These are phyloP conservation scores for Cytospora paraplurivora DNA, from an alignment of 2,329 filamentous ascomycete species.

Conservation along the genomic window DNA sequence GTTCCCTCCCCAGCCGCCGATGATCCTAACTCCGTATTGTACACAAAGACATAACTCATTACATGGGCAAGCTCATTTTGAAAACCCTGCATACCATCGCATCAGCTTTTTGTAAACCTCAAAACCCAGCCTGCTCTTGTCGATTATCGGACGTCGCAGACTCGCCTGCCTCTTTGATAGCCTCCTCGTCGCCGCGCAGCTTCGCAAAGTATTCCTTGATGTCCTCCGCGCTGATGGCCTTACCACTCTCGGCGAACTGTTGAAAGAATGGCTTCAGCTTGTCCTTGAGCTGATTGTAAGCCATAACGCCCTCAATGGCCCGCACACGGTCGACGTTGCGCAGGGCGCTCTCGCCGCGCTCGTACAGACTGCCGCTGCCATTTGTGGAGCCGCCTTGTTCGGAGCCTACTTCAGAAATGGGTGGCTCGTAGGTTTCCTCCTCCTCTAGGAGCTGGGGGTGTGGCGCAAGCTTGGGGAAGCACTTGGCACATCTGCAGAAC, in stretches of 20 bases:
- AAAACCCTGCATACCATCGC: not conserved
- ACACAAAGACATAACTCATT: slow-evolving; percentile 24
- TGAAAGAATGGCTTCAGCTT: slow-evolving; percentile 94
- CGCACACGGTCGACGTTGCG: slow-evolving; percentile 89
- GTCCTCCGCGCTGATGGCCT: slow-evolving; percentile 88
- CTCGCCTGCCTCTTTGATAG: slow-evolving; percentile 64
- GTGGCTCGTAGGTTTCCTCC: slow-evolving; percentile 92
- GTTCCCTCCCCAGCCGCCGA: not conserved
- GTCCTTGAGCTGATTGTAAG: slow-evolving; percentile 94
- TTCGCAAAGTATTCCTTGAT: slow-evolving; percentile 97
- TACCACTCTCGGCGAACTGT: slow-evolving; percentile 88
- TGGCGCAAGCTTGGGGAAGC: slow-evolving; percentile 70
- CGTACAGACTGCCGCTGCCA: slow-evolving; percentile 80
- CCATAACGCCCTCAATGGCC: slow-evolving; percentile 96
- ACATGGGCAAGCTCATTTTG: not conserved
- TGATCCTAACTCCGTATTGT: slow-evolving; percentile 3
- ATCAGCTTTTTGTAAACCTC: slow-evolving; percentile 16
- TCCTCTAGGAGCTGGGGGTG: slow-evolving; percentile 88
- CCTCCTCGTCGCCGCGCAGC: slow-evolving; percentile 82
- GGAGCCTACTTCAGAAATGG: slow-evolving; percentile 69
- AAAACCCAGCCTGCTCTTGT: slow-evolving; percentile 58
- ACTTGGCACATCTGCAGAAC: slow-evolving; percentile 80
- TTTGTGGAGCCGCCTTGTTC: slow-evolving; percentile 59
- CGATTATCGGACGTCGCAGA: slow-evolving; percentile 49
- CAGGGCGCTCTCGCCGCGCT: slow-evolving; percentile 89